Evolutionary conservation across 257 asterid species (phyloP), one percentile per base, ranked within the genome.

Genomic region (Rhazya stricta): DNA sequence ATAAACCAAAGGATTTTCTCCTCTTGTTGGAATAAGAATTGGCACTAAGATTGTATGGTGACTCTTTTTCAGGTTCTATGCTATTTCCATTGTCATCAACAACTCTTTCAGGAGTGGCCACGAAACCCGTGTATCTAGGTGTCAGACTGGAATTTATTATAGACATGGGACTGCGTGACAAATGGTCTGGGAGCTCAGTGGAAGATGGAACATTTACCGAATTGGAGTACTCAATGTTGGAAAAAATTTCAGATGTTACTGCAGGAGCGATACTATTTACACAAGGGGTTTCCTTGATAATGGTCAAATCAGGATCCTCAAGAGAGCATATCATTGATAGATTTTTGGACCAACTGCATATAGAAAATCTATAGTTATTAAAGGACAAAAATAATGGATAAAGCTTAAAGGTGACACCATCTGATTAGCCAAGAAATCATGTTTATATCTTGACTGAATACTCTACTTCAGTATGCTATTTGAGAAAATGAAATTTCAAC

Each of bases 231-330:
- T 79, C 87, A 82, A 76, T 76, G 66, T 73, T 82, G 54, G 87
- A 79, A 79, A 76, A 72, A 13, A 75, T 75, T 69, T 83, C 82
- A 56, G 84, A 81, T 73, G 85, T 84, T 67, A 83, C 67, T 48
- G 66, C 58, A 58, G 79, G 83, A 56, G 78, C 69, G 69, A 74
- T 75, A 69, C 76, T 79, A 79, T 79, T 41, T 54, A 77, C 21
- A 67, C 68, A 79, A 5, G 96, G 97, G 10, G 97, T 90, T 85
- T 91, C 97, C 77, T 81, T 83, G 68, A 90, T 91, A 72, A 87
- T 43, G 41, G 89, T 84, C 74, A 89, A 83, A 61, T 87, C 89
- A 27, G 83, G 74, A 81, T 91, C 93, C 77, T 75, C 81, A 30
- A 83, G 72, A 36, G 81, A 80, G 16, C 74, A 53, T 54, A 79